Evolutionary conservation across 257 asterid species (phyloP), one percentile per base, ranked within the genome.

Genomic region (Solanum gandarillasii): DNA sequence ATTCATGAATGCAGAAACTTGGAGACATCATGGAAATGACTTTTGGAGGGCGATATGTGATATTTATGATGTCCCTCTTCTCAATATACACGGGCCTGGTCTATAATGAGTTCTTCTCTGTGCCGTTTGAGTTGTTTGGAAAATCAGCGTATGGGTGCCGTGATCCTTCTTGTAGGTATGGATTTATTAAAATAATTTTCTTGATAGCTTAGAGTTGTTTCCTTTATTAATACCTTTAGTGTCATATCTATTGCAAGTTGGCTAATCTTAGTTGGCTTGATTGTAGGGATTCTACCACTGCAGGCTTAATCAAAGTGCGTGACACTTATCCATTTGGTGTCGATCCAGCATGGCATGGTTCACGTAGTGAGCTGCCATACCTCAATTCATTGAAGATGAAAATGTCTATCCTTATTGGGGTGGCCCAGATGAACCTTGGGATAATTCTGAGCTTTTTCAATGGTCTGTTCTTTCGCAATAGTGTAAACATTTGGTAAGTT

Each of bases 11-110:
- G 95, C 96, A 97, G 99, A 96, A 97, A 95, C 98, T 97, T 87
- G 99, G 99, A 55, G 99, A 97, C 94, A 96, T 97, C 88, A 94
- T 91, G 97, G 99, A 96, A 86, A 95, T 97, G 99, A 88, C 98
- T 76, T 97, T 97, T 84, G 98, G 99, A 52, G 99, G 99, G 86
- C 98, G 99, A 87, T 97, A 97, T 86, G 98, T 97, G 25, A 96
- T 97, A 88, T 3, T 97, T 87, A n/a, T 97, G 98, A 97, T 97
- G 99, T 65, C 99, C 27, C 87, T 97, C 41, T 97, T 97, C 92
- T 97, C 99, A 90, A 95, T 97, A 90, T 97, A 93, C 93, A 97
- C 99, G 34, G 99, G 99, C 87, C 88, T 97, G 85, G 95, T 97
- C 91, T 97, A 97, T 89, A 96, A 97, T 83, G 99, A 97, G 86